Evolutionary conservation across 805 yeast species (phyloP).

Genomic region (Myxozyma vanderwaltii): DNA sequence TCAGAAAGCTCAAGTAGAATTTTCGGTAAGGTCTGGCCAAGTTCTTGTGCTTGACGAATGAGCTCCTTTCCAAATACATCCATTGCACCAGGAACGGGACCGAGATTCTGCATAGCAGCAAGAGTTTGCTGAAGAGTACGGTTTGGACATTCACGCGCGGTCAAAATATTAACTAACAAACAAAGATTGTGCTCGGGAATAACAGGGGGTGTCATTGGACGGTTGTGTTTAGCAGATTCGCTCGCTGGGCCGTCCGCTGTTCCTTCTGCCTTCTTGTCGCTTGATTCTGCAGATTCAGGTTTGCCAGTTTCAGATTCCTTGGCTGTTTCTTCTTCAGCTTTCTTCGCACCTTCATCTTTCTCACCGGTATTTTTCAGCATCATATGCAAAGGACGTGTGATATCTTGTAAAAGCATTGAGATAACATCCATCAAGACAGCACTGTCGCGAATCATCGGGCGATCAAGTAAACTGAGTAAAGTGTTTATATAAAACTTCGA

Average conservation of each 20-base stretch:
- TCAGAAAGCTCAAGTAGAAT: conserved; percentile 57
- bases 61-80: conserved; percentile 67
- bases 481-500: conserved; percentile 67
- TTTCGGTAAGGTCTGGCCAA: conserved; percentile 56
- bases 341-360: background rate
- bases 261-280: background rate
- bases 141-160: conserved; percentile 81
- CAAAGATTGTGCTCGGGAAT: conserved; percentile 66
- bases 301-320: background rate
- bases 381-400: conserved; percentile 69
- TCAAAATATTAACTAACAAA: conserved; percentile 64
- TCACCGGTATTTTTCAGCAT: conserved; percentile 47
- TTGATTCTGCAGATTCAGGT: background rate
- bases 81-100: conserved; percentile 62
- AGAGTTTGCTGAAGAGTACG: conserved; percentile 82
- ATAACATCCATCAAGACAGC: conserved; percentile 73
- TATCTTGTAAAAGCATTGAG: conserved; percentile 72
- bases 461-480: conserved; percentile 62
- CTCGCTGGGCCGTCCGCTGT: background rate
- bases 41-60: conserved; percentile 60
- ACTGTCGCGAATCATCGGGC: conserved; percentile 67
- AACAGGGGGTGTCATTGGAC: conserved; percentile 53
- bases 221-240: conserved; percentile 10
- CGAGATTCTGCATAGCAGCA: conserved; percentile 75
- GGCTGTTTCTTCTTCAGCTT: background rate